These are phyloP conservation scores for Adiantum capillusveneris DNA, from an alignment of 75 land plant species.

Conservation along the genomic window DNA sequence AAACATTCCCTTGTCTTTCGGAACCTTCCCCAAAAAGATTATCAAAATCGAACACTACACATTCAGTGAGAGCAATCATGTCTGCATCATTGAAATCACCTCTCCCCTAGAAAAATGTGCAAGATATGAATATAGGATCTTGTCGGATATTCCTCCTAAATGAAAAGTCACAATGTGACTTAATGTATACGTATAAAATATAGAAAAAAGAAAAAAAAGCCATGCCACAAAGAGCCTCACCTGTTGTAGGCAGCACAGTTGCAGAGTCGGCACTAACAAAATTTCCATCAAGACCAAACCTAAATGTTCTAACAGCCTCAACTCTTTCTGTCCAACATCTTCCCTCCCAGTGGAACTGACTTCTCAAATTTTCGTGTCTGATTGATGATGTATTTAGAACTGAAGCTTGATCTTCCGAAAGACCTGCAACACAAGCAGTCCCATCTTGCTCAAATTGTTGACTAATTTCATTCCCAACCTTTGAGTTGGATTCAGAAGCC, in stretches of 20 bases:
- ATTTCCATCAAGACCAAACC: constrained; percentile 76
- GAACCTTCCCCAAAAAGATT: too few relatives aligned
- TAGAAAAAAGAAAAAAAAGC: too few relatives aligned
- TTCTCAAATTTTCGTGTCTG: neutral
- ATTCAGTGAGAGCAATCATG: too few relatives aligned
- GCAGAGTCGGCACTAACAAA: constrained; percentile 11
- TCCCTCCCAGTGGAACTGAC: constrained; percentile 18
- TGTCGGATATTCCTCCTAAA: too few relatives aligned
- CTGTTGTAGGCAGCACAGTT: neutral
- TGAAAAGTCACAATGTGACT: too few relatives aligned
- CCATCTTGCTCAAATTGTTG: neutral
- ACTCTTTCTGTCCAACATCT: constrained; percentile 76
- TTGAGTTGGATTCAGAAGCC: neutral
- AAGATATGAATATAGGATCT: too few relatives aligned
- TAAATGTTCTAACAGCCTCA: constrained; percentile 66
- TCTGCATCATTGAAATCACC: too few relatives aligned
- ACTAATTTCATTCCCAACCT: neutral
- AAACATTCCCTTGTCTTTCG: too few relatives aligned
- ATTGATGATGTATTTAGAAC: neutral
- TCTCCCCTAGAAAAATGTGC: too few relatives aligned
- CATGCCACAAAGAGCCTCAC: constrained; percentile 6
- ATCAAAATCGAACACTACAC: too few relatives aligned
- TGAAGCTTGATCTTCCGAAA: neutral
- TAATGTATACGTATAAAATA: too few relatives aligned
- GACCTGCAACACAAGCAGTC: neutral